Base-by-base conservation (phyloP, 441 rosid species). In the Theobroma grandiflorum region DNA sequence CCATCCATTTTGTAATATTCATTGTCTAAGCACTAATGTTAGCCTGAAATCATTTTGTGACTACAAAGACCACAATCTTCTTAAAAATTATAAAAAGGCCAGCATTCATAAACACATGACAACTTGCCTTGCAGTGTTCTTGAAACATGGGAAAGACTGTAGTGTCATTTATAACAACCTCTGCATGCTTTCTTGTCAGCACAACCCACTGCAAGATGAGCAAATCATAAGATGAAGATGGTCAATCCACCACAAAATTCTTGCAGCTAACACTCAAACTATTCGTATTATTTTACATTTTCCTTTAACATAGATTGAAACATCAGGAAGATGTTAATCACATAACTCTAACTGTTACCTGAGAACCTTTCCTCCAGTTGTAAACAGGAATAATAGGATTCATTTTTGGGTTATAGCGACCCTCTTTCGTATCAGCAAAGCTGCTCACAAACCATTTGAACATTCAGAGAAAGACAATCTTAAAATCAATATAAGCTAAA, bases 341-440 rank as follows among this genome's bases (percentile, higher is more conserved):
- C 80, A 72, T 53, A 73, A 59, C 74, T 64, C 3, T 5, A 74
- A 81, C 31, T 63, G 79, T 81, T 79, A 96, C 99, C 98, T 97
- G 99, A 75, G 98, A 97, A 78, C 99, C 99, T 86, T 97, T 97
- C 91, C 99, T 91, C 99, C 99, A 95, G 87, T 93, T 95, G 82
- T 87, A 81, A 80, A 93, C 93, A 83, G 94, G 95, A 81, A 97
- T 87, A 64, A 86, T 74, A 62, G 95, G 94, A 85, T 78, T 71
- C 98, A 96, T 95, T 87, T 86, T 96, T 58, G 99, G 99, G 84
- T 97, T 97, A 83, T 97, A 97, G 74, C 99, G 98, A 10, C 97
- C 98, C 83, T 97, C 98, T 85, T 97, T 94, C 58, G 95, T 87
- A 86, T 97, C 98, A 80, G 99, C 91, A 86, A 97, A 97, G 90